Evolutionary conservation across 345 rosid genomes (phyloP).

Genomic region (Corchorus olitorius): DNA sequence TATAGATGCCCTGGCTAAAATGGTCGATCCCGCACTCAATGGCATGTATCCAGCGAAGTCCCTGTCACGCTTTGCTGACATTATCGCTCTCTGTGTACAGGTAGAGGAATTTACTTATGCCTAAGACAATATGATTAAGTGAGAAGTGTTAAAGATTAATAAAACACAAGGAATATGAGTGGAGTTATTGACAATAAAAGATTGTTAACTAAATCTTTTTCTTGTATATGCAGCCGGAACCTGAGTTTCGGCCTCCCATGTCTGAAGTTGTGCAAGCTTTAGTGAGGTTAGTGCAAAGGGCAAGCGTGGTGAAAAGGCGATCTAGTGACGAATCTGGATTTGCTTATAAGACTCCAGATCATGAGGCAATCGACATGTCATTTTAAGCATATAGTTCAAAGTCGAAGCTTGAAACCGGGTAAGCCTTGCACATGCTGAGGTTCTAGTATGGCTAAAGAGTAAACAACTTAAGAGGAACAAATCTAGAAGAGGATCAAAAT

Average conservation of each 20-base stretch:
- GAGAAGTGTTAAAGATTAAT: neutral
- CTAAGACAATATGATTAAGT: neutral
- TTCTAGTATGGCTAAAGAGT: slow-evolving; percentile 3
- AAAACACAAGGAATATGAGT: neutral
- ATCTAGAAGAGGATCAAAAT: neutral
- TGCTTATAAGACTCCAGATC: slow-evolving; percentile 81
- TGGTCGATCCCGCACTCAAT: slow-evolving; percentile 92
- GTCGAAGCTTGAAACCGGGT: slow-evolving; percentile 10
- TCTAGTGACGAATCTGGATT: slow-evolving; percentile 90
- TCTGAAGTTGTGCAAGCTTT: slow-evolving; percentile 97
- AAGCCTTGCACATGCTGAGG: slow-evolving; percentile 16
- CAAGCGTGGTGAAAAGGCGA: slow-evolving; percentile 78
- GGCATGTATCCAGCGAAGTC: slow-evolving; percentile 99
- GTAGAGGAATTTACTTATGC: slow-evolving; percentile 38
- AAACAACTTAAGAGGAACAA: slow-evolving; percentile 5
- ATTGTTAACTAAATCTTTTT: too few relatives aligned
- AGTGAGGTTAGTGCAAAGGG: slow-evolving; percentile 91
- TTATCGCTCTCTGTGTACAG: slow-evolving; percentile 96
- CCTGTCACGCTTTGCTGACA: slow-evolving; percentile 95
- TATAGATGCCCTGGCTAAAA: slow-evolving; percentile 92
- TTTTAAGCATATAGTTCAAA: slow-evolving; percentile 21
- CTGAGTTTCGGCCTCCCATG: slow-evolving; percentile 99
- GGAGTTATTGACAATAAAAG: neutral
- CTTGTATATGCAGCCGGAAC: slow-evolving; percentile 68
- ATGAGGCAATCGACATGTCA: slow-evolving; percentile 68